These are phyloP conservation scores for Sideroxylon spinosum DNA, from an alignment of 179 eudicot species.

Conservation along the genomic window DNA sequence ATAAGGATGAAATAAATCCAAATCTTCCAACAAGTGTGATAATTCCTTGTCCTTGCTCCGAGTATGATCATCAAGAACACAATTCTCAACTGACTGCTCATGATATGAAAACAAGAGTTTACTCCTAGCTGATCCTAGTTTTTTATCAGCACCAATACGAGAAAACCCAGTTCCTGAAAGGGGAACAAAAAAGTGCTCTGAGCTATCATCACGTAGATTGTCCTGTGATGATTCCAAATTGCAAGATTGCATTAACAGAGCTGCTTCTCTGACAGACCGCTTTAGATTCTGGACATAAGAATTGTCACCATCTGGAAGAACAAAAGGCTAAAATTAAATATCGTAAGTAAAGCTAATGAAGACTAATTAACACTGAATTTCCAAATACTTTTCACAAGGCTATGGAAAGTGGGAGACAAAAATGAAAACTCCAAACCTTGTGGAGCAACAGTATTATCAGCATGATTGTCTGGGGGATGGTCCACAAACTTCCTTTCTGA, in stretches of 20 bases:
- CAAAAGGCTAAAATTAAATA: constrained; percentile 10
- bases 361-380: not conserved
- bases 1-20: constrained; percentile 57
- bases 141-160: constrained; percentile 51
- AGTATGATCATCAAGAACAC: constrained; percentile 31
- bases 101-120: constrained; percentile 45
- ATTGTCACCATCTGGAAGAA: constrained; percentile 48
- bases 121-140: constrained; percentile 37
- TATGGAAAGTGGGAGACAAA: constrained; percentile 4
- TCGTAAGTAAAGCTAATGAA: not conserved
- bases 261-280: constrained; percentile 93
- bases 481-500: constrained; percentile 52
- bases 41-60: constrained; percentile 47
- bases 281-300: constrained; percentile 61
- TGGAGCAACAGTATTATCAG: constrained; percentile 26
- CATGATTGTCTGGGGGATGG: constrained; percentile 36
- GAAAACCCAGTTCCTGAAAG: constrained; percentile 68
- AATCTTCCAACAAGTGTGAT: constrained; percentile 38
- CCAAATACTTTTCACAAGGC: not conserved
- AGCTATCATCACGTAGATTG: constrained; percentile 77
- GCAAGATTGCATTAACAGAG: constrained; percentile 58
- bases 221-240: constrained; percentile 67
- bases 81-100: constrained; percentile 45
- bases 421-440: constrained; percentile 47
- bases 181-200: constrained; percentile 88